Evolutionary conservation across 139 green algal genomes (phyloP), one percentile per base, ranked within the genome.

Genomic region (Chlamydomonas urium): DNA sequence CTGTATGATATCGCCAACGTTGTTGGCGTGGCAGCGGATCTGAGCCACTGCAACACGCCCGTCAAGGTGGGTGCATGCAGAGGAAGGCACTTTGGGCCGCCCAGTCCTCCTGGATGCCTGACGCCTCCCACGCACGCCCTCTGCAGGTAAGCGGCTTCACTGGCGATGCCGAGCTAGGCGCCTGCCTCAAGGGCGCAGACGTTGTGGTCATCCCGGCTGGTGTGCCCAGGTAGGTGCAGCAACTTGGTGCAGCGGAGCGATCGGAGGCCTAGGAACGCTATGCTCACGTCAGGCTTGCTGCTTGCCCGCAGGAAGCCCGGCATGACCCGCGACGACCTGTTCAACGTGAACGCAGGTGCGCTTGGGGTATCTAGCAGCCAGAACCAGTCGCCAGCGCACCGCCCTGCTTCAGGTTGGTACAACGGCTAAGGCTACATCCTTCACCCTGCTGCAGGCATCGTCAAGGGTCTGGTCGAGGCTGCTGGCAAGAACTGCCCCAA

Each of bases 251-350:
- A 79, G 2, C 74, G 82, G 17, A n/a, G 45, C 45, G 19, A n/a
- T 17, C 45, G 19, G 45, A n/a, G 45, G 17, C 17, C 45, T 56
- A n/a, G 45, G 17, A 17, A 56, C 19, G 71, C 26, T 62, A 73
- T 10, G 88, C 89, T 0, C 83, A n/a, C n/a, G n/a, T n/a, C n/a
- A n/a, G n/a, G n/a, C n/a, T n/a, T n/a, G n/a, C n/a, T n/a, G n/a
- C n/a, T n/a, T n/a, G n/a, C n/a, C n/a, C n/a, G n/a, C n/a, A n/a
- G 92, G 66, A 97, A 97, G 88, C 96, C 96, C 1, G 96, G 96
- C 77, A 99, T 99, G 96, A 99, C 94, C 1, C 87, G 96, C 33
- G 95, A 98, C 69, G 96, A 99, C 78, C 84, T 99, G 56, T 99
- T 99, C 90, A 97, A 95, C 83, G 97, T 95, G 78, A 98, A 98